These are phyloP conservation scores for Fennellomyces sp. DNA, from an alignment of 371 early-diverging fungal species.

Conservation along the genomic window DNA sequence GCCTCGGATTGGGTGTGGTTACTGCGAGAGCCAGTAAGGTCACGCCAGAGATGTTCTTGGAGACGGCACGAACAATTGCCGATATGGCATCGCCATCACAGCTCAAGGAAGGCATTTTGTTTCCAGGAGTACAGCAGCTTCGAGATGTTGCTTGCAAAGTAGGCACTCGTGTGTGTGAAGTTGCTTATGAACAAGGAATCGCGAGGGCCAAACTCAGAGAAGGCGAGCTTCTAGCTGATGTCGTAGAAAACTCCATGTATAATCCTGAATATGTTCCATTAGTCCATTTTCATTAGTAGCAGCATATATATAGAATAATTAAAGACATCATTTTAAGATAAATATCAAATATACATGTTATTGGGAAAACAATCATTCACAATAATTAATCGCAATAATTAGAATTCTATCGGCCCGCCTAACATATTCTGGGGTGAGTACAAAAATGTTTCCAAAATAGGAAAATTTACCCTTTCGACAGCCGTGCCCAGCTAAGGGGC, in stretches of 20 bases:
- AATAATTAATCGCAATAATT: too few relatives aligned
- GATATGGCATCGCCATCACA: slow-evolving; percentile 60
- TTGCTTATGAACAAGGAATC: slow-evolving; percentile 59
- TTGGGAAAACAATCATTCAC: too few relatives aligned
- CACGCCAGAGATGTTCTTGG: slow-evolving; percentile 62
- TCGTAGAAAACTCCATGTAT: slow-evolving; percentile 58
- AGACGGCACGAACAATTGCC: slow-evolving; percentile 63
- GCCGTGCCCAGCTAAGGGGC: too few relatives aligned
- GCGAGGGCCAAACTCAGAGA: slow-evolving; percentile 48
- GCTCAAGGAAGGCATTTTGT: slow-evolving; percentile 61
- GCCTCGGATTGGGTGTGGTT: slow-evolving; percentile 63
- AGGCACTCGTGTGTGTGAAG: slow-evolving; percentile 64
- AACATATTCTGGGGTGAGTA: too few relatives aligned
- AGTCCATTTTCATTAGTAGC: slow-evolving; percentile 31
- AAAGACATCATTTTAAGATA: too few relatives aligned
- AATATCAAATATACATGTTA: too few relatives aligned
- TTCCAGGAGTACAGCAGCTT: slow-evolving; percentile 58
- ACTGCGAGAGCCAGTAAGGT: slow-evolving; percentile 59
- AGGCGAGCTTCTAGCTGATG: slow-evolving; percentile 50
- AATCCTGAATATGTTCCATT: slow-evolving; percentile 63
- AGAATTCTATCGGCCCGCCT: too few relatives aligned
- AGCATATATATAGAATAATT: background rate
- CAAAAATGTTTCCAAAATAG: too few relatives aligned
- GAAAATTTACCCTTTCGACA: too few relatives aligned
- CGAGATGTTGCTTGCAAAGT: slow-evolving; percentile 58